phyloP scores from a whole-genome alignment of 2,329 filamentous ascomycete genomes.

The Periconia sp. region DNA sequence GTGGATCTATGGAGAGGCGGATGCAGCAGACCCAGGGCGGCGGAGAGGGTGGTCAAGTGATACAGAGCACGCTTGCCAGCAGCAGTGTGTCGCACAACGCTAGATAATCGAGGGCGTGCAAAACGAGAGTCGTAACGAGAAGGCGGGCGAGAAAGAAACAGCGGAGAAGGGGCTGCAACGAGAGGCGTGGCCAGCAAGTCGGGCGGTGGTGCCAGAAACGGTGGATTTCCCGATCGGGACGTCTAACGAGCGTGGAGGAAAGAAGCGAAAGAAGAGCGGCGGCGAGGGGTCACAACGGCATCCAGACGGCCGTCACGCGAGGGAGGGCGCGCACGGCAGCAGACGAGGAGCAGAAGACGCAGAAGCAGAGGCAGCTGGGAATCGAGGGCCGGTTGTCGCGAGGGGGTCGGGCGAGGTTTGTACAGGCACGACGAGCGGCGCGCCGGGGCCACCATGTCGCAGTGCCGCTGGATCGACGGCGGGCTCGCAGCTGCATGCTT shows the following conservation, averaged over 20 bases:
- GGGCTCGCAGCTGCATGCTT: conserved; percentile 1
- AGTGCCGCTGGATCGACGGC: conserved; percentile 5
- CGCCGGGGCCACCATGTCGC: conserved; percentile 5
- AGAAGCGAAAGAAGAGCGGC: not conserved
- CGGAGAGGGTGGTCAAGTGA: conserved; percentile 30
- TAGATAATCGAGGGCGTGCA: conserved; percentile 34
- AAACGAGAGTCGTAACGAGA: conserved; percentile 17
- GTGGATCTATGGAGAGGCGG: conserved; percentile 13
- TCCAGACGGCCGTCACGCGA: conserved; percentile 24
- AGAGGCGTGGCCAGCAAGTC: conserved; percentile 6
- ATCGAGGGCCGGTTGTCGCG: conserved; percentile 16
- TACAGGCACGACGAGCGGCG: conserved; percentile 21
- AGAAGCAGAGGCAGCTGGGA: conserved; percentile 10
- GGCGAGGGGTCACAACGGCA: conserved; percentile 16
- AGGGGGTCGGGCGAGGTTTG: conserved; percentile 27
- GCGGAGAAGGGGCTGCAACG: conserved; percentile 16
- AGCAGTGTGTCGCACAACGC: conserved; percentile 33
- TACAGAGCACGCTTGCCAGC: conserved; percentile 34
- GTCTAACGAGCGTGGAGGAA: conserved; percentile 31
- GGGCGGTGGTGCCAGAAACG: conserved; percentile 15
- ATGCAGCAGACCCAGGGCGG: conserved; percentile 21
- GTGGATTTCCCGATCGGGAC: conserved; percentile 9
- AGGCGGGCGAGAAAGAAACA: conserved; percentile 14
- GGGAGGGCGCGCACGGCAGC: conserved; percentile 6
- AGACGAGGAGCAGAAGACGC: conserved; percentile 19